A percentile compares a stretch with the other conserved stretches of the same genome.
These are phyloP conservation scores for Batkoa obscura DNA, from an alignment of 371 early-diverging fungal genomes.

Conservation along the genomic window DNA sequence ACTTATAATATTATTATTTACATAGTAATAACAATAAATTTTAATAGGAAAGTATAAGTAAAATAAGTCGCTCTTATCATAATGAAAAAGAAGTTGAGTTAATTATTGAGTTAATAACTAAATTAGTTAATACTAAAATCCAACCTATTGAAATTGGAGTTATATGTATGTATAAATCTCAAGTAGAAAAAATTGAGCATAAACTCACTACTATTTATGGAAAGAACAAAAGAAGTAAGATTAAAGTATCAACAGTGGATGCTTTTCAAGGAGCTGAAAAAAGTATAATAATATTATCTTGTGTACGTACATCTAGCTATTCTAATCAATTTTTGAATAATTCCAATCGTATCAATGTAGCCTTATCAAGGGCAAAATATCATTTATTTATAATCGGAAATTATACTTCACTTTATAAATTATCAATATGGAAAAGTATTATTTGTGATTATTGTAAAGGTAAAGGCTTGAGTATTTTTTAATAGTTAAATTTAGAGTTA, in stretches of 20 bases:
- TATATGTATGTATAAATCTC: constrained; percentile 29
- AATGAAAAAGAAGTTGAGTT: constrained; percentile 28
- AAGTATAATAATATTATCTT: constrained; percentile 47
- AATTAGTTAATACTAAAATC: constrained; percentile 14
- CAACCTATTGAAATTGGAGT: constrained; percentile 25
- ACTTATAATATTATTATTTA: neutral
- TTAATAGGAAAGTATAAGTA: constrained; percentile 16
- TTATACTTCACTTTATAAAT: no score
- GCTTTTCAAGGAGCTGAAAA: constrained; percentile 76
- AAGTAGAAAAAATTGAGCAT: constrained; percentile 18
- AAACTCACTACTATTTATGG: constrained; percentile 7
- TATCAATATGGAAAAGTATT: no score
- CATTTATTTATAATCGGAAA: constrained; percentile 13
- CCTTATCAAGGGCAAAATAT: constrained; percentile 25
- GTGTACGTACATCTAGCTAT: constrained; percentile 29
- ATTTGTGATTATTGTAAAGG: no score
- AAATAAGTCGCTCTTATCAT: constrained; percentile 15
- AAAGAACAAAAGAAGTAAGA: constrained; percentile 12
- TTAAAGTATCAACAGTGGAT: constrained; percentile 42
- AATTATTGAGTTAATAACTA: constrained; percentile 15
- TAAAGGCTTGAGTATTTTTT: no score
- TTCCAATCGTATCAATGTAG: constrained; percentile 26
- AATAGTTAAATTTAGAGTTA: no score
- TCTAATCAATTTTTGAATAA: constrained; percentile 23
- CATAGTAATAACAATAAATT: neutral